Evolutionary conservation across 768 basidiomycete genomes (phyloP).

Genomic region (Calocybe cyanea): DNA sequence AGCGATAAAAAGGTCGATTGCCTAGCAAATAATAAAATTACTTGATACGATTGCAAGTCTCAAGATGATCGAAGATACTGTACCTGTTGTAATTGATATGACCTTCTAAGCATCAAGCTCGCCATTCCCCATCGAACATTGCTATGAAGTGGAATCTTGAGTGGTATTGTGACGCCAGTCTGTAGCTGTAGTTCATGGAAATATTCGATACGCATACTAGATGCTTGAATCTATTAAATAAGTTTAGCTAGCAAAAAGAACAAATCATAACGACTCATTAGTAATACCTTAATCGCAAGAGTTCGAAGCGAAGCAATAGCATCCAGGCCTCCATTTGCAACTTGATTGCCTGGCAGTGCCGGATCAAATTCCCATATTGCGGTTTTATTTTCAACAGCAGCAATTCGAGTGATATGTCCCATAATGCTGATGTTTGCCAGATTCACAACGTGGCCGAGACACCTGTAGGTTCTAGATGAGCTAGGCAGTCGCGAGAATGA

Average conservation of each 20-base stretch:
- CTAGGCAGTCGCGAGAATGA: too few relatives aligned
- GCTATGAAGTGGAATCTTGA: constrained; percentile 21
- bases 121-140: constrained; percentile 24
- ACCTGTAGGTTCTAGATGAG: too few relatives aligned
- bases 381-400: too few relatives aligned
- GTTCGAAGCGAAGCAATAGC: too few relatives aligned
- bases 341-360: too few relatives aligned
- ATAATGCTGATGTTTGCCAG: too few relatives aligned
- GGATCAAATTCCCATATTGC: too few relatives aligned
- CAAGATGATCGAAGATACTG: constrained; percentile 16
- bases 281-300: too few relatives aligned
- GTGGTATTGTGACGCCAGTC: constrained; percentile 8
- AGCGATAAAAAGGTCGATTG: constrained; percentile 9
- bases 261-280: not conserved
- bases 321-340: too few relatives aligned
- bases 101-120: constrained; percentile 18
- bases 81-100: constrained; percentile 13
- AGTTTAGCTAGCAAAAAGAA: not conserved
- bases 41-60: not conserved
- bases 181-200: constrained; percentile 20
- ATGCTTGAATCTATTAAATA: constrained; percentile 19
- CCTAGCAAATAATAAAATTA: too few relatives aligned
- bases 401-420: too few relatives aligned
- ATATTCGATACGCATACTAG: constrained; percentile 19
- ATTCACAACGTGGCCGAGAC: too few relatives aligned